Evolutionary conservation across 108 stramenopile genomes (phyloP).

Genomic region (Mayamaea pseudoterrestris): DNA sequence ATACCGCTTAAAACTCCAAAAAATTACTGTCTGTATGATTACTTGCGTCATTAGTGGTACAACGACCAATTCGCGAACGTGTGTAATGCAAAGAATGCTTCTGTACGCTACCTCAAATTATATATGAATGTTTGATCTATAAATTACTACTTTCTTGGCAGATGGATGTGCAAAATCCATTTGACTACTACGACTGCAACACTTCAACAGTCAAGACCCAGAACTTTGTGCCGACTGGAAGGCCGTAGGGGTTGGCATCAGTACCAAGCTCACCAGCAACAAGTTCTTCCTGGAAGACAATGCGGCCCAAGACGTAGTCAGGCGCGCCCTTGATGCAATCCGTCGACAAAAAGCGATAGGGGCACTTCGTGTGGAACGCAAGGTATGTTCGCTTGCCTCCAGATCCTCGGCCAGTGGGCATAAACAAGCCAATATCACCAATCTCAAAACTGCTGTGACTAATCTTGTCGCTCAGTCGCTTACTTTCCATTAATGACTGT

Average conservation of each 20-base stretch:
- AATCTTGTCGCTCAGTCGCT: constrained; percentile 54
- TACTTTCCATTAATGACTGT: constrained; percentile 11
- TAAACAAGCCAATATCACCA: constrained; percentile 75
- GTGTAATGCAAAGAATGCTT: too few species aligned
- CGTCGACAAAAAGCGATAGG: constrained; percentile 68
- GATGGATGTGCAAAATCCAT: neutral
- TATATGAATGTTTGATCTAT: too few species aligned
- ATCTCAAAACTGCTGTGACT: constrained; percentile 70
- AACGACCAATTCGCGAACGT: too few species aligned
- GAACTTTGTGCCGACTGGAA: constrained; percentile 74
- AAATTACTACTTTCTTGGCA: too few species aligned
- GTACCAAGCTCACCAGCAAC: constrained; percentile 58
- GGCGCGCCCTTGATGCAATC: constrained; percentile 59
- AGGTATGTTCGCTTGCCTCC: constrained; percentile 65
- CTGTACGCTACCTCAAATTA: too few species aligned
- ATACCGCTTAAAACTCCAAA: neutral
- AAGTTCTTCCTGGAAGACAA: constrained; percentile 63
- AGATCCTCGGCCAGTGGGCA: constrained; percentile 65
- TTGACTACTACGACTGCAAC: constrained; percentile 19
- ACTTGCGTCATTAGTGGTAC: too few species aligned
- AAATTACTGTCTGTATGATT: neutral
- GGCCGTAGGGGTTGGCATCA: constrained; percentile 69
- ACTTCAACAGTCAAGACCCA: constrained; percentile 76
- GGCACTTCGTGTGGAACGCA: constrained; percentile 73
- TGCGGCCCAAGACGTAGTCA: constrained; percentile 71